These are phyloP conservation scores for Capsicum baccatum DNA, from an alignment of 257 asterid genomes.

Conservation along the genomic window DNA sequence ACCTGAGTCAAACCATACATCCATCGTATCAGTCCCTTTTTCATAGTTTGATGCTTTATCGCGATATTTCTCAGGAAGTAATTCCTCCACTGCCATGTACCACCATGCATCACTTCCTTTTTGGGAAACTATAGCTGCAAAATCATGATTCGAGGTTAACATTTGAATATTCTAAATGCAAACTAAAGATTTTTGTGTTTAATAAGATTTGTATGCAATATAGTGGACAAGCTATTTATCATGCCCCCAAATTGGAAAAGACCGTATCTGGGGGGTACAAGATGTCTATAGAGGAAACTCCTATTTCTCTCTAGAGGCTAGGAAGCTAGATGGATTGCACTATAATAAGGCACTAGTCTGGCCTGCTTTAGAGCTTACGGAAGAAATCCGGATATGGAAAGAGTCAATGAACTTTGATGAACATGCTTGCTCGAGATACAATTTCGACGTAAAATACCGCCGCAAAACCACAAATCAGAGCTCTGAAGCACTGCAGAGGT, in stretches of 20 bases:
- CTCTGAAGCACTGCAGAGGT: too few species aligned
- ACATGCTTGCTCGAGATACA: background rate
- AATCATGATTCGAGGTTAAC: slow-evolving; percentile 20
- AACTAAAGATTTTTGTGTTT: background rate
- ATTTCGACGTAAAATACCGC: too few species aligned
- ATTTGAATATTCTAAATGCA: slow-evolving; percentile 14
- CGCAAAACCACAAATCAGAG: too few species aligned
- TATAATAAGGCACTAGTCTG: too few species aligned
- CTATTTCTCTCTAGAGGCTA: too few species aligned
- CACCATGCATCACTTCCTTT: slow-evolving; percentile 99
- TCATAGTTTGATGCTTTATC: slow-evolving; percentile 70
- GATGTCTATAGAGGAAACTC: too few species aligned
- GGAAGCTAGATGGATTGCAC: too few species aligned
- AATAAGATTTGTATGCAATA: background rate
- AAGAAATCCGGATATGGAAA: background rate
- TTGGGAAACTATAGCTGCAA: slow-evolving; percentile 85
- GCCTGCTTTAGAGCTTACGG: too few species aligned
- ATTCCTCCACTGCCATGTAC: slow-evolving; percentile 91
- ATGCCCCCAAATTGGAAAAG: background rate
- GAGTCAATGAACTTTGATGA: background rate
- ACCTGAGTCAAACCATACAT: slow-evolving; percentile 99
- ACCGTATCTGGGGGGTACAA: too few species aligned
- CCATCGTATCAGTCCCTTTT: slow-evolving; percentile 97
- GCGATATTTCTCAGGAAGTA: slow-evolving; percentile 88
- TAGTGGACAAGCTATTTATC: background rate